Evolutionary conservation across 2,329 filamentous ascomycete genomes (phyloP).

Genomic region (Dichotomopilus funicola): DNA sequence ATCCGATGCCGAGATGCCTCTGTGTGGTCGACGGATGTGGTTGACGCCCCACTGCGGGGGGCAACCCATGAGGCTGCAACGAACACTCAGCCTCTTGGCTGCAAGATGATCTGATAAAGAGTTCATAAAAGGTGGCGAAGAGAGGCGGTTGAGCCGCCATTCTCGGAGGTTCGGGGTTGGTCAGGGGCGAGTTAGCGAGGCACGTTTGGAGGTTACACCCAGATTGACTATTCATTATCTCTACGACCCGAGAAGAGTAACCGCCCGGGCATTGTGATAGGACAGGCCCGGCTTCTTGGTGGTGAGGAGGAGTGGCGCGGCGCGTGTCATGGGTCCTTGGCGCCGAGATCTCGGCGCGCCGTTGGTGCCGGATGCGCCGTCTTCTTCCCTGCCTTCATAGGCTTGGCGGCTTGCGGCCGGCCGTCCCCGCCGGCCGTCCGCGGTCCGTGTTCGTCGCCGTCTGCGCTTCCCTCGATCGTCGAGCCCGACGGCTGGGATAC

Average conservation of each 20-base stretch:
- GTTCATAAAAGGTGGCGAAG: slow-evolving; percentile 17
- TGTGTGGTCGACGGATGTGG: slow-evolving; percentile 9
- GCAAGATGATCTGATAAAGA: slow-evolving; percentile 11
- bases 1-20: slow-evolving; percentile 5
- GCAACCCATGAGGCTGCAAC: not conserved
- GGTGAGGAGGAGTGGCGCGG: too few relatives aligned
- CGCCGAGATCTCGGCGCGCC: slow-evolving; percentile 18
- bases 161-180: too few relatives aligned
- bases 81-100: slow-evolving; percentile 1
- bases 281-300: not conserved
- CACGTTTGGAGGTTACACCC: too few relatives aligned
- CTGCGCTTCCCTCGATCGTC: too few relatives aligned
- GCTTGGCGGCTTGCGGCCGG: slow-evolving; percentile 12
- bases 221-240: too few relatives aligned
- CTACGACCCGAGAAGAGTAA: too few relatives aligned
- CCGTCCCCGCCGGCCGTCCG: not conserved
- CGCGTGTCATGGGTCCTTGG: slow-evolving; percentile 19
- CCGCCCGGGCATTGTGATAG: slow-evolving; percentile 16
- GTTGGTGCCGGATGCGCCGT: not conserved
- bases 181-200: too few relatives aligned
- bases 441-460: not conserved
- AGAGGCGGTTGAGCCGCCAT: not conserved
- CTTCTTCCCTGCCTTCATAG: not conserved
- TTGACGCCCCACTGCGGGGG: slow-evolving; percentile 13
- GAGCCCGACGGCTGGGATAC: too few relatives aligned